Base-by-base conservation (phyloP, 1,139 yeast genomes). In the Geotrichum macrosporum region DNA sequence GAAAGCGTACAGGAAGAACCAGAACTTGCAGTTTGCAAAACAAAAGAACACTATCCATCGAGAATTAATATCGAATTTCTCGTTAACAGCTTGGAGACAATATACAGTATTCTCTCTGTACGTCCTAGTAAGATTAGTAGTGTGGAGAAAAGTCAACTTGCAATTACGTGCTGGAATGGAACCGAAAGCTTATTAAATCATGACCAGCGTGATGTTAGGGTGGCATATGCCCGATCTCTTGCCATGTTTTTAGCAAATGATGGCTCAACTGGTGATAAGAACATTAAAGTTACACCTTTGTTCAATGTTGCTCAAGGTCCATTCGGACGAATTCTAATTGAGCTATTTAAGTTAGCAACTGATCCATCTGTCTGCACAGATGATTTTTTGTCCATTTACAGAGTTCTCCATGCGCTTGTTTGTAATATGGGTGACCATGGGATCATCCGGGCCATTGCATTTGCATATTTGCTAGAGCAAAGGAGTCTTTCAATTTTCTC, bases 101-200 rank as follows among this genome's bases (percentile, higher is more conserved):
- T 45, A 10, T 22, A 32, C 15, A 30, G 26, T 26, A 37, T 45
- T 16, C 27, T 45, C 15, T 16, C 27, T 4, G 18, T 39, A 16
- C 32, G 44, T 4, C 33, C 44, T 8, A 31, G 18, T 5, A 20
- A 22, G 13, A 19, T 31, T 6, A 41, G 38, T n/a, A 27, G 39
- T 5, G 34, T 34, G 27, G 44, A 33, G 15, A 15, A 33, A 13
- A 34, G 38, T 29, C 35, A 40, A 32, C 33, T 41, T 16, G 13
- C 61, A 1, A 34, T 61, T 9, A 44, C 56, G 2, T 56, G 60
- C 21, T 67, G 70, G 71, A 59, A 59, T n/a, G 63, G 62, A 9
- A 60, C 69, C 1, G 64, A 62, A 44, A 47, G 54, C 50, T 51
- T 67, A 13, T 49, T 66, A 18, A 44, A 54, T 9, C 55, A 56